Evolutionary conservation across 306 rosid genomes (phyloP).

Genomic region (Styphnolobium japonicum): DNA sequence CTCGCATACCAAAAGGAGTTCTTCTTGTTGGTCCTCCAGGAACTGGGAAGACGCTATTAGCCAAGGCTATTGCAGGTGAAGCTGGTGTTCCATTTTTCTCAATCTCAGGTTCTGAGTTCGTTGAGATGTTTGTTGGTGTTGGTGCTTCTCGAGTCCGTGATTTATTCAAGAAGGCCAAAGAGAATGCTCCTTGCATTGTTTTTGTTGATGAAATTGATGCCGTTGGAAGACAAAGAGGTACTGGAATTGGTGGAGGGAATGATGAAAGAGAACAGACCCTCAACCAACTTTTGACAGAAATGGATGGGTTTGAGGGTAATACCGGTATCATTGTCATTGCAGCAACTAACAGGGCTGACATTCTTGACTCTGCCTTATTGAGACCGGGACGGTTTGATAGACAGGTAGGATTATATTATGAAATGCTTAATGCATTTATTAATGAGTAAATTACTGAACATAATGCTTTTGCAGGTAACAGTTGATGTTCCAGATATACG

Average conservation of each 20-base stretch:
- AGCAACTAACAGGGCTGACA: constrained; percentile 99
- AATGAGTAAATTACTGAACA: background rate
- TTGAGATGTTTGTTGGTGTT: constrained; percentile 99
- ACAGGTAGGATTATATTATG: constrained; percentile 49
- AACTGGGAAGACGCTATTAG: constrained; percentile 93
- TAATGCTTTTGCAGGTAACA: constrained; percentile 58
- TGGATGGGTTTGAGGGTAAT: constrained; percentile 99
- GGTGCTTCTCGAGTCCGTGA: constrained; percentile 99
- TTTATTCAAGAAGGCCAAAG: constrained; percentile 98
- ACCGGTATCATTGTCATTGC: constrained; percentile 94
- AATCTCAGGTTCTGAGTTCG: constrained; percentile 96
- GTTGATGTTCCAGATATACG: constrained; percentile 96
- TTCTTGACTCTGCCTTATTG: constrained; percentile 91
- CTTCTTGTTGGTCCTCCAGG: constrained; percentile 99
- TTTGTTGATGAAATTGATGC: constrained; percentile 99
- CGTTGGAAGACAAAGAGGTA: constrained; percentile 94
- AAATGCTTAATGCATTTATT: background rate
- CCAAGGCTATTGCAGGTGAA: constrained; percentile 98
- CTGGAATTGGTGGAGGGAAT: constrained; percentile 98
- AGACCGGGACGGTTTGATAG: constrained; percentile 97
- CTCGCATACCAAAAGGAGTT: constrained; percentile 98
- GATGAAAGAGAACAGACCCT: constrained; percentile 99
- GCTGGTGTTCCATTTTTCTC: constrained; percentile 99
- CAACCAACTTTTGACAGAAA: constrained; percentile 97
- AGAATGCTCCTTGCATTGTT: constrained; percentile 98